Base-by-base conservation (phyloP, 805 yeast species). In the Pichia scutulata region DNA sequence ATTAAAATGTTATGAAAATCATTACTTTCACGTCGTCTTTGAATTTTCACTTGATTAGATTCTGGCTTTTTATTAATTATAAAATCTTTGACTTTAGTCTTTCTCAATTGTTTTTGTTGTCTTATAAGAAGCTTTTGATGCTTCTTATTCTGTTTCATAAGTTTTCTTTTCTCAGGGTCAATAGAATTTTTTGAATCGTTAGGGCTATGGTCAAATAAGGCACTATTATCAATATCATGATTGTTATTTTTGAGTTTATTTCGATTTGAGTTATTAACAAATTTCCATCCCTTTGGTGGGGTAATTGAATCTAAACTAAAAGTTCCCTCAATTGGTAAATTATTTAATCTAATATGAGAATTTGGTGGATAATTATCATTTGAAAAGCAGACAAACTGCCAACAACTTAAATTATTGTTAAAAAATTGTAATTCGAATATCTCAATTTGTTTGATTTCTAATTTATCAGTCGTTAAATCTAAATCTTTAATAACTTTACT, bases 341-440 rank as follows among this genome's bases (percentile, higher is more conserved):
- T 52, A 37, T 64, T 61, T 41, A 69, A 59, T 47, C 79, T 65
- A 10, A 66, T 50, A 40, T 64, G 69, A 4, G 78, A 71, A 55
- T 81, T 78, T 23, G 74, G 58, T 1, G 85, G 70, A 58, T 73
- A 82, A 50, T 75, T 74, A 55, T 78, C 81, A 44, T 69, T 70
- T 2, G 81, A 66, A 61, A 72, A 85, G 24, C 87, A 86, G 1
- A 79, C 63, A n/a, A 75, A 64, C 43, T 74, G 76, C 95, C 95
- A 86, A 49, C 76, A 77, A 44, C 76, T 78, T 2, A 74, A 65
- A 16, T 65, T 66, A 13, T 68, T 63, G 59, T 75, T 73, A 55
- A 77, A 70, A 53, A 68, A 67, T 55, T 86, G 93, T 36, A 86
- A 67, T 62, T 86, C 95, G 66, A 67, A 88, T 1, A 85, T 75